Conservation (phyloP, 2,329 filamentous ascomycete genomes). For the Trichoderma oligosporum region DNA sequence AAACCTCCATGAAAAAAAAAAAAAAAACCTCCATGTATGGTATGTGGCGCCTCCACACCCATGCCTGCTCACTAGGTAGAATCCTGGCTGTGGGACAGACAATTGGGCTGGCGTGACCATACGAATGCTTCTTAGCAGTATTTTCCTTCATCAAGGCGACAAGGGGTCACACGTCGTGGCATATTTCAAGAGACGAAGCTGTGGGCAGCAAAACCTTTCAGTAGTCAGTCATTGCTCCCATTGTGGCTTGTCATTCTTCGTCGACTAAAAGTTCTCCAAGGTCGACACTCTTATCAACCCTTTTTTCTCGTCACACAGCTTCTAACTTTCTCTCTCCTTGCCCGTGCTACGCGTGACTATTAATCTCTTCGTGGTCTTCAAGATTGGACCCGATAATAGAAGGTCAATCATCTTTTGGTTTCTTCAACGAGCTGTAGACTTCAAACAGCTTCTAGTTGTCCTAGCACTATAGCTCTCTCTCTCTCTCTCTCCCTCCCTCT, state of each 20-base stretch:
- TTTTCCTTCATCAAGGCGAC: conserved; percentile 14
- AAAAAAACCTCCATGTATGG: conserved; percentile 10
- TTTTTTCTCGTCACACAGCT: conserved; percentile 6
- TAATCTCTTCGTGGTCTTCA: not conserved
- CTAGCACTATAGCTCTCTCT: no score
- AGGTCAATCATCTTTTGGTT: not conserved
- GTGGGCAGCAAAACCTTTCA: conserved; percentile 15
- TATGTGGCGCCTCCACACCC: conserved; percentile 17
- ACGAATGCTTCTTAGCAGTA: conserved; percentile 15
- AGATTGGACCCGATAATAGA: conserved; percentile 8
- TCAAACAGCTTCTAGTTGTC: not conserved
- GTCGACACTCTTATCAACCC: conserved; percentile 10
- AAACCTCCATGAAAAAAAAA: no score
- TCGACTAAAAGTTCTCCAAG: conserved; percentile 4
- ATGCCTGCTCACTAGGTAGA: conserved; percentile 15
- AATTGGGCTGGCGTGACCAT: conserved; percentile 19
- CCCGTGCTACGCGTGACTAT: conserved; percentile 12
- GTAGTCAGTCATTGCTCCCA: conserved; percentile 16
- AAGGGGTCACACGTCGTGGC: conserved; percentile 10
- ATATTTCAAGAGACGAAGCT: conserved; percentile 15
- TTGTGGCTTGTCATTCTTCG: conserved; percentile 16
- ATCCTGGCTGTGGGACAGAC: conserved; percentile 16
- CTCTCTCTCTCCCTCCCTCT: no score
- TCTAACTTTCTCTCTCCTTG: not conserved
- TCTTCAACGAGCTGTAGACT: conserved; percentile 8